Evolutionary conservation across 2,329 filamentous ascomycete species (phyloP), one percentile per base, ranked within the genome.

Genomic region (Xylaria sp.): DNA sequence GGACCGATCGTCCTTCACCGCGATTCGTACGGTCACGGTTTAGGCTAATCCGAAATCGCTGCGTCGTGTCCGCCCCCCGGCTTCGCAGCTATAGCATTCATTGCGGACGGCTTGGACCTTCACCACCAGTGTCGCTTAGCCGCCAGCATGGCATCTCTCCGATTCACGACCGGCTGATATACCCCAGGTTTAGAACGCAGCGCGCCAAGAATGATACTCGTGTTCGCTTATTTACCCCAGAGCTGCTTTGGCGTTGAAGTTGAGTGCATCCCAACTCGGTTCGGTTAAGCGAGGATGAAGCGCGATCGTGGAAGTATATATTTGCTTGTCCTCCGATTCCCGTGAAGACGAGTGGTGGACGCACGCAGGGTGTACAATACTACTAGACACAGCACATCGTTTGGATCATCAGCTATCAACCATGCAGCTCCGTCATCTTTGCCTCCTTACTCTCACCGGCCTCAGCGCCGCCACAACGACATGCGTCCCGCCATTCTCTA

Each of bases 121-220:
- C 31, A 3, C 23, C 31, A 21, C 25, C 23, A 40, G 19, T 55
- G 62, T 27, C 68, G 64, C 49, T 63, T 58, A 21, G 31, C 52
- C 41, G 62, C 48, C 54, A 61, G 58, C 49, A 41, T 51, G 13
- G 21, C 27, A 13, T 35, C n/a, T 31, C 49, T 37, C 6, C 19
- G 33, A 15, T 31, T 33, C 21, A n/a, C 31, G 15, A 35, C 19
- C 17, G 23, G 49, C 46, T 38, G 41, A 51, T 29, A n/a, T 52
- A 56, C 52, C 47, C 44, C 46, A 52, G 47, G 40, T 56, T 33
- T 40, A 64, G 37, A 40, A 31, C 19, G 56, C 27, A 60, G 47
- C 47, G 52, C 43, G 63, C 53, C 63, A 63, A 63, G 60, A 21
- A 53, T 46, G 43, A 15, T 35, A 43, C 60, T 63, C 60, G 56